Evolutionary conservation across 352 stramenopile genomes (phyloP).

Genomic region (Phytophthora tubulina): DNA sequence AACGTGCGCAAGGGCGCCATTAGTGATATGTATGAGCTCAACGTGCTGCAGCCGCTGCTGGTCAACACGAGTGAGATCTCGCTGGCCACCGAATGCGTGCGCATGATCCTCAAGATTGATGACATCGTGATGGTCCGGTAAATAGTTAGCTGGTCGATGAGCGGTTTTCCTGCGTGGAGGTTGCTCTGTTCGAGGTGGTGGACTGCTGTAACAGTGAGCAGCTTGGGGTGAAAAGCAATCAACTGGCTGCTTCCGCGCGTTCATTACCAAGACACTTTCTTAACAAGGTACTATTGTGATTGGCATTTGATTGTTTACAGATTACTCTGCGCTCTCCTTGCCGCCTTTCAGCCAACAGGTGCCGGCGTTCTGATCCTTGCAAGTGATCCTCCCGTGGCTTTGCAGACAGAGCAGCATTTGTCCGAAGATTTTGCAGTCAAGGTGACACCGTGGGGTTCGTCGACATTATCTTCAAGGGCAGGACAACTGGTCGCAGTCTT

Average conservation of each 20-base stretch:
- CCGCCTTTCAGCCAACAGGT: conserved; percentile 69
- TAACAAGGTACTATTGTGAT: conserved; percentile 43
- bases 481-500: conserved; percentile 24
- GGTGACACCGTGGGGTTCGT: conserved; percentile 34
- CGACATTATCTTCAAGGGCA: conserved; percentile 30
- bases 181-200: conserved; percentile 20
- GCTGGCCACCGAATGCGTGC: conserved; percentile 98
- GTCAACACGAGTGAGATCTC: conserved; percentile 98
- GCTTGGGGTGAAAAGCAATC: conserved; percentile 15
- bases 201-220: conserved; percentile 11
- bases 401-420: conserved; percentile 48
- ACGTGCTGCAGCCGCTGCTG: conserved; percentile 98
- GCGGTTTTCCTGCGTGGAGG: neutral
- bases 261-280: conserved; percentile 26
- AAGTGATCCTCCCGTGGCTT: conserved; percentile 44
- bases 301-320: conserved; percentile 27
- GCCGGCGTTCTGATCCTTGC: conserved; percentile 56
- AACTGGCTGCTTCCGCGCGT: conserved; percentile 10
- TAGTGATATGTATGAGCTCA: conserved; percentile 99
- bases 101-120: conserved; percentile 99
- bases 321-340: conserved; percentile 38
- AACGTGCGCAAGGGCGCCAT: conserved; percentile 97
- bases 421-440: conserved; percentile 30
- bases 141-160: conserved; percentile 42
- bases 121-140: conserved; percentile 98